Evolutionary conservation across 768 basidiomycete genomes (phyloP).

Genomic region (Calocera cornea): DNA sequence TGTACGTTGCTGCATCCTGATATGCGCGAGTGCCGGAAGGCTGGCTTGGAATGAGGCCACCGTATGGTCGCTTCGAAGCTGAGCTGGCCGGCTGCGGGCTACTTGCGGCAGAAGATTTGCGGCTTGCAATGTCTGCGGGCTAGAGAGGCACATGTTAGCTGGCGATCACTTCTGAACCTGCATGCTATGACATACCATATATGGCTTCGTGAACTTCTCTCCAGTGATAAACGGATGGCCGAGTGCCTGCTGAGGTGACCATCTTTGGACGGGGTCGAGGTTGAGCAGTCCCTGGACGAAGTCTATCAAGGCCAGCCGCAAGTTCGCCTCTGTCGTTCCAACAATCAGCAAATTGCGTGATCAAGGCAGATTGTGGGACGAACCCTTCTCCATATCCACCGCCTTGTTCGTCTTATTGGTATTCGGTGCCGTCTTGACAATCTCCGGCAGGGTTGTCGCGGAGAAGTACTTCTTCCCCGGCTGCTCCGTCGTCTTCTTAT

Average conservation of each 20-base stretch:
- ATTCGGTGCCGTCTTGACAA: constrained; percentile 93
- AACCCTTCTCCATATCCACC: constrained; percentile 82
- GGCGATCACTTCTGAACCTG: background rate
- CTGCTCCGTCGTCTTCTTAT: constrained; percentile 91
- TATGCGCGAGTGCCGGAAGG: constrained; percentile 74
- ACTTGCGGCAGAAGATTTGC: constrained; percentile 21
- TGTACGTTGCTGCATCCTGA: constrained; percentile 86
- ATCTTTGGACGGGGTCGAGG: constrained; percentile 86
- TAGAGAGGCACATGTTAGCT: constrained; percentile 19
- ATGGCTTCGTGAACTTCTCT: constrained; percentile 83
- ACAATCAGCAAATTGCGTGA: background rate
- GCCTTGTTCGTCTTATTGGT: constrained; percentile 60
- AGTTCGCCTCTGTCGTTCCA: constrained; percentile 64
- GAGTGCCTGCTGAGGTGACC: constrained; percentile 94
- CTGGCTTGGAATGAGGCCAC: constrained; percentile 81
- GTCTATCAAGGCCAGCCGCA: constrained; percentile 89
- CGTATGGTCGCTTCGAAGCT: constrained; percentile 72
- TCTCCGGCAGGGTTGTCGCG: constrained; percentile 82
- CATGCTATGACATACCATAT: constrained; percentile 36
- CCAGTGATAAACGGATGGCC: constrained; percentile 97
- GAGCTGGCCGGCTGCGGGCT: constrained; percentile 24
- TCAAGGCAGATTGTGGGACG: constrained; percentile 16
- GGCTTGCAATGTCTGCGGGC: constrained; percentile 35
- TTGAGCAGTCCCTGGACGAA: constrained; percentile 91
- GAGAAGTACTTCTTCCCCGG: constrained; percentile 99